Evolutionary conservation across 441 rosid genomes (phyloP), one percentile per base, ranked within the genome.

Genomic region (Melastoma candidum): DNA sequence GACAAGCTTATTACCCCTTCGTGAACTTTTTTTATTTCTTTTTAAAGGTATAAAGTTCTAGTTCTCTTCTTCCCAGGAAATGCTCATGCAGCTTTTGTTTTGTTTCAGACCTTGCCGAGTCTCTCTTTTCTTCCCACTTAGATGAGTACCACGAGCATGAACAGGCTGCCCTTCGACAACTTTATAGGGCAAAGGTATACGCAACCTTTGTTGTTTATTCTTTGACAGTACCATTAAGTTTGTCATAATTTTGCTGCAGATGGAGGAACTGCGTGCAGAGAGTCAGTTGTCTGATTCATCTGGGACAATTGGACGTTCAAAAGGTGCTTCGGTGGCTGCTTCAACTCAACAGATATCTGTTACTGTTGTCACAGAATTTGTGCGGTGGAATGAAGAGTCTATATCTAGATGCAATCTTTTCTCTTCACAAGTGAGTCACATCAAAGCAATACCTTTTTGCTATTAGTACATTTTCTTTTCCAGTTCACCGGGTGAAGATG

Each of bases 321-420:
- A 66, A 69, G 99, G 96, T 63, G 88, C 95, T 70, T 74, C 99
- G 48, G 74, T 87, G 56, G 71, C 95, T 60, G 76, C 95, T 72
- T 79, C 88, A 32, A 88, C 74, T 54, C 95, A 81, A 71, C 95
- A 90, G 77, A 87, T 90, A 75, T 84, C 99, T 73, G 97, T 94
- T 59, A 86, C 96, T 10, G 95, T 81, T 67, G 99, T 85, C 71
- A 90, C 96, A 25, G 99, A 90, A 77, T 87, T 94, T 78, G 92
- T 84, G 58, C 83, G 84, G 51, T 94, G 96, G 99, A 94, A 85
- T 72, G 99, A 94, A 75, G 99, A 94, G 79, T 92, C 99, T 63
- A 81, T 86, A 69, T 72, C 97, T 64, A 81, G 99, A 89, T 83
- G 96, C 86, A 72, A 82, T 46, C 71, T 86, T 53, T 84, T 94